Evolutionary conservation across 768 basidiomycete genomes (phyloP), one percentile per base, ranked within the genome.

Genomic region (Boletus subcaerulescens): DNA sequence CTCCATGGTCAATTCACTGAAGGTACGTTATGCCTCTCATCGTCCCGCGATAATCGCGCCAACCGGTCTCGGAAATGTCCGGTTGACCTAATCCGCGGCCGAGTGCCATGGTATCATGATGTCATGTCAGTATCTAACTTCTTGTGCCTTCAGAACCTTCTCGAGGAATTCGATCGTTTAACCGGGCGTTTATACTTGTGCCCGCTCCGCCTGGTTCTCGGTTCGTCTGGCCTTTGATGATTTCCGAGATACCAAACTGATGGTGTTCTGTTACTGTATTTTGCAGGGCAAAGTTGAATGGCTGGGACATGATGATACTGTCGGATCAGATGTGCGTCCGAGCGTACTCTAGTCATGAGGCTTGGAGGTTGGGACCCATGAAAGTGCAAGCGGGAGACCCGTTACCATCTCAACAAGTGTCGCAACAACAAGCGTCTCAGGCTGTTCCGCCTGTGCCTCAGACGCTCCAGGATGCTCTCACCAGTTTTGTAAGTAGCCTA

Each of bases 1-100:
- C 77, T 98, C 17, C 93, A 97, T 67, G 95, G 95, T 3, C 86
- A 98, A 69, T 96, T 96, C 66, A 80, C 81, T 48, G 96, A 98
- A 80, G 79, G 96, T 95, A 64, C 55, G 86, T 78, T 48, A 35
- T n/a, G 15, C 18, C 13, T 17, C 3, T 35, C 24, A n/a, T 43
- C 13, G 42, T 46, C 50, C 41, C 50, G 48, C 62, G 58, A 59
- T 59, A 26, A 48, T 52, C 48, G 41, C 52, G 50, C 32, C 10
- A 24, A 26, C 36, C 47, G 45, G 52, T 46, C 48, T 36, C 64
- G 62, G 59, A 44, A 11, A 45, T 51, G 4, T 49, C 68, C 63
- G 63, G 11, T 14, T 36, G 10, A 41, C 36, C 32, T 45, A 29
- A 48, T 32, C 50, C 39, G 31, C 49, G 52, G 59, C 18, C 38